Conservation (phyloP, 257 asterid genomes). For the Prunella vulgaris region DNA sequence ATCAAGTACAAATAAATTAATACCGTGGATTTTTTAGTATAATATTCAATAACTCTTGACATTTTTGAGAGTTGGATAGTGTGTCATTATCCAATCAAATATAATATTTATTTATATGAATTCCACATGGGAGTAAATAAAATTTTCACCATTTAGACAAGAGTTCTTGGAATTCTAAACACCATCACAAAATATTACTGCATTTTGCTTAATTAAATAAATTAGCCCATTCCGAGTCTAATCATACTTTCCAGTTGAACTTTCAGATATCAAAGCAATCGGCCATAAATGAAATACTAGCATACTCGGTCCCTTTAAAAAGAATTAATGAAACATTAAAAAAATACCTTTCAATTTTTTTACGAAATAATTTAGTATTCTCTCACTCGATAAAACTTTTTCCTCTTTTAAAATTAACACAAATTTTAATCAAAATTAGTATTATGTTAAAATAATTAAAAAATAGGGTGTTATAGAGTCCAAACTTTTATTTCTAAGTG, state of each 20-base stretch:
- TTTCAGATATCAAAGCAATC: neutral
- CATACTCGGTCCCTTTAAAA: slow-evolving; percentile 15
- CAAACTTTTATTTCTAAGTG: too few relatives aligned
- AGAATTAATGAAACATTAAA: slow-evolving; percentile 2
- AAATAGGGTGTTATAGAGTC: too few relatives aligned
- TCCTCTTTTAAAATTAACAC: too few relatives aligned
- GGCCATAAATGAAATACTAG: neutral
- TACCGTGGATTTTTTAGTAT: too few relatives aligned
- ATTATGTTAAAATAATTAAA: too few relatives aligned
- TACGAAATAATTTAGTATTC: too few relatives aligned
- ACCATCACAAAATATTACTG: neutral
- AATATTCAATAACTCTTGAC: neutral
- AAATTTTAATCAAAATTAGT: too few relatives aligned
- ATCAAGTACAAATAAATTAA: too few relatives aligned
- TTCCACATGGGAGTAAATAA: neutral
- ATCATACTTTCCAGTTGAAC: neutral
- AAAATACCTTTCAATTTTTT: neutral
- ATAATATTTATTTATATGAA: neutral
- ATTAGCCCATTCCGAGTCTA: neutral
- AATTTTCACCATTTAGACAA: neutral
- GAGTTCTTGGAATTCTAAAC: too few relatives aligned
- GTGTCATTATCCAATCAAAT: neutral
- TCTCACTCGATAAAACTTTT: too few relatives aligned
- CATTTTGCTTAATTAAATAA: neutral
- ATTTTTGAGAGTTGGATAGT: neutral